phyloP scores from a whole-genome alignment of 768 basidiomycete species.

The Termitomyces sp. region DNA sequence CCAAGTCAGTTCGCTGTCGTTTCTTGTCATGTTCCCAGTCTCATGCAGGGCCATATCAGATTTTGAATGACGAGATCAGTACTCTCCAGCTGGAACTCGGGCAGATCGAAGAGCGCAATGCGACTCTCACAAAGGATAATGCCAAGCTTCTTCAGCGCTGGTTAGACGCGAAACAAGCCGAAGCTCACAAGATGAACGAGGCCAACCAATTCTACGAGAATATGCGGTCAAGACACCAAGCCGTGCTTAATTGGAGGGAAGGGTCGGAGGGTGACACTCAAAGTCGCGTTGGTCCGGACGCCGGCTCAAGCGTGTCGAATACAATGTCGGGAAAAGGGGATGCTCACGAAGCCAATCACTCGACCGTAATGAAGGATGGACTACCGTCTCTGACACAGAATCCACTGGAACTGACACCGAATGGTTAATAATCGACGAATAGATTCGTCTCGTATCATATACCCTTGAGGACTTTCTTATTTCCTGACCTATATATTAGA shows the following conservation, averaged over 20 bases:
- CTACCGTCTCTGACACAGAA: conserved; percentile 65
- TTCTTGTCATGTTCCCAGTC: neutral
- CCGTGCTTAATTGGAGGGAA: conserved; percentile 56
- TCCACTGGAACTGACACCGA: conserved; percentile 83
- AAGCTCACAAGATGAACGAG: conserved; percentile 94
- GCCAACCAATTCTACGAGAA: conserved; percentile 88
- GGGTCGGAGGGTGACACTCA: conserved; percentile 23
- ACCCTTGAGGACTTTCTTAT: conserved; percentile 25
- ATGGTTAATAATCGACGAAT: conserved; percentile 75
- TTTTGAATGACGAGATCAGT: conserved; percentile 92
- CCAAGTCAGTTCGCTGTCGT: conserved; percentile 54
- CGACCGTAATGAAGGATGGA: conserved; percentile 65
- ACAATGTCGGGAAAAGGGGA: conserved; percentile 71
- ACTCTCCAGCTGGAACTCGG: conserved; percentile 89
- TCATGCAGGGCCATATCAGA: conserved; percentile 39
- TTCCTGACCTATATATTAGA: conserved; percentile 18
- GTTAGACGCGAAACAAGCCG: conserved; percentile 91
- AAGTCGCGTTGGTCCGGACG: conserved; percentile 19
- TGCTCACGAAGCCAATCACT: conserved; percentile 41
- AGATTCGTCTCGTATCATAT: conserved; percentile 25
- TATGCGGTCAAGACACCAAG: conserved; percentile 72
- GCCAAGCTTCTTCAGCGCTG: conserved; percentile 93
- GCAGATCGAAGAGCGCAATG: conserved; percentile 85
- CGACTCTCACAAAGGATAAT: conserved; percentile 87
- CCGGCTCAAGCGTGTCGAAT: conserved; percentile 26